Base-by-base conservation (phyloP, 345 rosid species). In the Lenwebbia sp. region DNA sequence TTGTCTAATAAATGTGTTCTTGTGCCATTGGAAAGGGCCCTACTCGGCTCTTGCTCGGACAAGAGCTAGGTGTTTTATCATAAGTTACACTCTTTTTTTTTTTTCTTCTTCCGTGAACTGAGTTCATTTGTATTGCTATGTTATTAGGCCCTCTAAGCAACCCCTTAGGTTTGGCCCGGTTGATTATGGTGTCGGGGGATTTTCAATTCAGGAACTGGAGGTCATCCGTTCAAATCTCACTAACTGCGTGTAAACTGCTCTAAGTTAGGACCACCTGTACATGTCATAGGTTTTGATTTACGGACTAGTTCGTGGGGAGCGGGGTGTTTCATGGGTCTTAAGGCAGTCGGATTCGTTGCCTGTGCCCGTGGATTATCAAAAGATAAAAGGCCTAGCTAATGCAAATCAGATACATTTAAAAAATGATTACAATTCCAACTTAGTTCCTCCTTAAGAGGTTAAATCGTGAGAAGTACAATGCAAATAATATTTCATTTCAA, bases 241-340 rank as follows among this genome's bases (percentile, higher is more conserved):
- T 8, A 70, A 17, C 0, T 4, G 1, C 3, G 2, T 70, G 25
- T 3, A 70, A 70, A 33, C 0, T 17, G 1, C 25, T 33, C 17
- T 9, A 0, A 1, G 13, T 17, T 3, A 70, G 0, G 37, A 2
- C 11, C 1, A 17, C 22, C 0, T 70, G 7, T 70, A 70, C 7
- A 33, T 70, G 37, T 19, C 41, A 70, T 33, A 19, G 0, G 47
- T 11, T 70, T 70, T 11, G 7, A 19, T 33, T 70, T 33, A 33
- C 4, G 47, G 33, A 19, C 47, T 70, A 70, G 22, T 70, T 8
- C 6, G 6, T 33, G 78, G 44, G 4, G 25, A 3, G 22, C 19
- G 13, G n/a, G 13, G 0, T 9, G 7, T 17, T 33, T 70, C 78
- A 17, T 70, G 44, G 3, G 44, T 10, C 10, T 70, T 33, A 33